These are phyloP conservation scores for Boletus vermiculosoides DNA, from an alignment of 768 basidiomycete genomes.

Conservation along the genomic window DNA sequence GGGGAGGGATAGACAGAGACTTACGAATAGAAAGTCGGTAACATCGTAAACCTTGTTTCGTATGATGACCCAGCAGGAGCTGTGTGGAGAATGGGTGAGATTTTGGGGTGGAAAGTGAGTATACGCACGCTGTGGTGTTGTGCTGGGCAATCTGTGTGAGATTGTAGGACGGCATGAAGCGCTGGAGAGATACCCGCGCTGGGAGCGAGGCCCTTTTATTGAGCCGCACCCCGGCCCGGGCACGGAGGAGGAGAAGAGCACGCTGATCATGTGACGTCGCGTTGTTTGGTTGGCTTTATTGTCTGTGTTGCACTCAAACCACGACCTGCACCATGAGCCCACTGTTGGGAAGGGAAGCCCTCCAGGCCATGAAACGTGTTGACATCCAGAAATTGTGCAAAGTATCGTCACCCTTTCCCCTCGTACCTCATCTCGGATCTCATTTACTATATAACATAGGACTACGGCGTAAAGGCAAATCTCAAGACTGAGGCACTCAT, in stretches of 20 bases:
- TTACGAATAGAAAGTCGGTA: conserved; percentile 69
- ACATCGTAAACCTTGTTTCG: conserved; percentile 82
- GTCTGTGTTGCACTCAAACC: conserved; percentile 49
- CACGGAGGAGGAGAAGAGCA: background rate
- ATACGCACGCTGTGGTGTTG: conserved; percentile 47
- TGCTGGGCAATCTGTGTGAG: conserved; percentile 63
- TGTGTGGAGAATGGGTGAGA: conserved; percentile 28
- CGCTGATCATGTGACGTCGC: conserved; percentile 43
- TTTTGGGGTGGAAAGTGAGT: background rate
- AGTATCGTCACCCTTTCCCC: conserved; percentile 36
- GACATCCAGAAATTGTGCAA: conserved; percentile 64
- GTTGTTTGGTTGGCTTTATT: conserved; percentile 48
- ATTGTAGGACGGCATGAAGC: conserved; percentile 38
- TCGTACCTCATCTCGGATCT: conserved; percentile 12
- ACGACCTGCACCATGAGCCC: conserved; percentile 39
- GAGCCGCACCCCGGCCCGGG: background rate
- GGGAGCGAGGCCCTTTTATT: background rate
- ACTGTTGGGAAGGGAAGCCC: conserved; percentile 42
- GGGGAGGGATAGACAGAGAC: conserved; percentile 8
- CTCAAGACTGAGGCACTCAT: conserved; percentile 79
- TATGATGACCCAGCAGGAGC: conserved; percentile 86
- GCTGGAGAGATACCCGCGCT: background rate
- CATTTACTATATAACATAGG: conserved; percentile 40
- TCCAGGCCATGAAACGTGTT: conserved; percentile 52
- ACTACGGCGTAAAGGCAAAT: conserved; percentile 79